These are phyloP conservation scores for Pseudocercospora macadamiae DNA, from an alignment of 2,329 filamentous ascomycete species.

Conservation along the genomic window DNA sequence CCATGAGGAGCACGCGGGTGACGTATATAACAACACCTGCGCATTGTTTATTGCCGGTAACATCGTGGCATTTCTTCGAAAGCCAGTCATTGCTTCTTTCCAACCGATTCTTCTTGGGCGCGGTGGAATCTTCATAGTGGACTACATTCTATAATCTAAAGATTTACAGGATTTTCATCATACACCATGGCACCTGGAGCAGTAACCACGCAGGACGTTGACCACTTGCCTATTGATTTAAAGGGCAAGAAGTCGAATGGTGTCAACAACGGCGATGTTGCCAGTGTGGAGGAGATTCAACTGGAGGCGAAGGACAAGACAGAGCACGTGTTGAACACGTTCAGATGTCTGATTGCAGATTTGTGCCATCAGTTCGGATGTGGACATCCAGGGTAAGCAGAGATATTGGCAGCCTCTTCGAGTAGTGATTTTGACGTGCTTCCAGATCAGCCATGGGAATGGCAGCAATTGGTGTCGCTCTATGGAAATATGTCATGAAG, in stretches of 20 bases:
- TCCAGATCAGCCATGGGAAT: slow-evolving; percentile 60
- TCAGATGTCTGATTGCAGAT: slow-evolving; percentile 67
- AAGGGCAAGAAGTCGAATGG: slow-evolving; percentile 28
- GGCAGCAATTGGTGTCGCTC: slow-evolving; percentile 62
- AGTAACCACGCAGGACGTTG: slow-evolving; percentile 29
- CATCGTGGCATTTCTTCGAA: neutral
- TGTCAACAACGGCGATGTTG: slow-evolving; percentile 8
- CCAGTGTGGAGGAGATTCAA: slow-evolving; percentile 28
- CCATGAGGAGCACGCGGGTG: slow-evolving; percentile 15
- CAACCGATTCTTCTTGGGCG: neutral
- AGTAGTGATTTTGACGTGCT: slow-evolving; percentile 7
- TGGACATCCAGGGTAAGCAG: slow-evolving; percentile 65
- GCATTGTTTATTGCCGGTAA: neutral
- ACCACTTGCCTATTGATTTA: slow-evolving; percentile 32
- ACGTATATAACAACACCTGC: slow-evolving; percentile 22
- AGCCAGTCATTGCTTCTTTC: slow-evolving; percentile 10
- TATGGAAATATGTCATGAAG: slow-evolving; percentile 66
- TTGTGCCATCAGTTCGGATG: slow-evolving; percentile 71
- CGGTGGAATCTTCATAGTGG: neutral
- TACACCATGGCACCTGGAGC: slow-evolving; percentile 33
- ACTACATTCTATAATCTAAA: neutral
- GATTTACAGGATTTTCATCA: neutral
- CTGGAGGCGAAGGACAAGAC: slow-evolving; percentile 36
- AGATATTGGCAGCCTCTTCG: neutral
- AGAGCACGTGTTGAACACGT: slow-evolving; percentile 60